Conservation (phyloP, 257 asterid genomes). For the Ballota nigra region DNA sequence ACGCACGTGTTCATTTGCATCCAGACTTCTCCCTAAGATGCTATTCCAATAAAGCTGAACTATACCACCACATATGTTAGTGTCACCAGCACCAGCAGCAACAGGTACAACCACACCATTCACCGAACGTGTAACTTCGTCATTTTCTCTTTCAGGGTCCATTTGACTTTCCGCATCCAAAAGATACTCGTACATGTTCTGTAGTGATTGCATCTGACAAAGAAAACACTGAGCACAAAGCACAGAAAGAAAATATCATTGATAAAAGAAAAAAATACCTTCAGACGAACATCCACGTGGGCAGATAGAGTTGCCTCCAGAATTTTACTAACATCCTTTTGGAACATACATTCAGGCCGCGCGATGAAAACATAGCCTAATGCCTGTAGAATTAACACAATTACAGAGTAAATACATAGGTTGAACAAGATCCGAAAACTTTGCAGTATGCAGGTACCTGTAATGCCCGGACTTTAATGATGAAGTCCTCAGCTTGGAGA, state of each 20-base stretch:
- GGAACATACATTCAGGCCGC: slow-evolving; percentile 87
- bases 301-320: slow-evolving; percentile 69
- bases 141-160: slow-evolving; percentile 59
- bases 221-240: slow-evolving; percentile 28
- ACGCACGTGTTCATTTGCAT: slow-evolving; percentile 83
- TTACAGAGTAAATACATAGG: slow-evolving; percentile 16
- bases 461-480: slow-evolving; percentile 79
- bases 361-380: slow-evolving; percentile 92
- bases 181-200: slow-evolving; percentile 91
- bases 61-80: slow-evolving; percentile 95
- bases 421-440: neutral
- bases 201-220: slow-evolving; percentile 89
- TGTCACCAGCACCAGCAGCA: slow-evolving; percentile 99
- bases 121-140: slow-evolving; percentile 38
- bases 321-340: slow-evolving; percentile 71
- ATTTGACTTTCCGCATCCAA: slow-evolving; percentile 91
- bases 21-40: slow-evolving; percentile 77
- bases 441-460: slow-evolving; percentile 55
- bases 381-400: slow-evolving; percentile 57
- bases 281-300: slow-evolving; percentile 62
- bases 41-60: slow-evolving; percentile 85
- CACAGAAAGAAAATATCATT: slow-evolving; percentile 19
- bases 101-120: slow-evolving; percentile 78
- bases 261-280: slow-evolving; percentile 50
- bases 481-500: slow-evolving; percentile 85